Conservation (phyloP, 2,329 filamentous ascomycete species). For the Pseudogymnoascus sp. region DNA sequence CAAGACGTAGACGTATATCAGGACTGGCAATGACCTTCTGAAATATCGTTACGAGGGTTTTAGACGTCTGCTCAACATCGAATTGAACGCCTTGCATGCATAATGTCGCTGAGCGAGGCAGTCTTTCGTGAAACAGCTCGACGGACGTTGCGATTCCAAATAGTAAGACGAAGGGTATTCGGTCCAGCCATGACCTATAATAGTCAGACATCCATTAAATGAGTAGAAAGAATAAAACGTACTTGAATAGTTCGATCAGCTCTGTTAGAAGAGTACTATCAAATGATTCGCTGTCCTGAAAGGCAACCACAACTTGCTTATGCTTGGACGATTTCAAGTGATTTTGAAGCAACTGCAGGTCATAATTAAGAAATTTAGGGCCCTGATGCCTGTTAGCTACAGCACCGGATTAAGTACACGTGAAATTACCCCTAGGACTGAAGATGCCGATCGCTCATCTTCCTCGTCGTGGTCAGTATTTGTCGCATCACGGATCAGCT, state of each 20-base stretch:
- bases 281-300: conserved; percentile 78
- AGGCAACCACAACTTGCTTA: conserved; percentile 58
- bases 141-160: conserved; percentile 77
- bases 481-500: conserved; percentile 60
- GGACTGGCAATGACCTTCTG: conserved; percentile 51
- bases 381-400: conserved; percentile 34
- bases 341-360: conserved; percentile 60
- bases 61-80: conserved; percentile 64
- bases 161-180: conserved; percentile 67
- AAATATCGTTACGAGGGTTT: conserved; percentile 66
- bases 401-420: not conserved
- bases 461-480: conserved; percentile 47
- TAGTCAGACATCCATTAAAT: conserved; percentile 8
- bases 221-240: conserved; percentile 24
- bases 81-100: conserved; percentile 64
- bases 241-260: conserved; percentile 60
- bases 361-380: conserved; percentile 65
- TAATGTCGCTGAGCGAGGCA: conserved; percentile 60
- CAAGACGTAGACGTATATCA: conserved; percentile 51
- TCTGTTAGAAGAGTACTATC: conserved; percentile 65
- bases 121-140: conserved; percentile 66
- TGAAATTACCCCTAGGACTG: conserved; percentile 39
- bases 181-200: conserved; percentile 56
- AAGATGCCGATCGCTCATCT: conserved; percentile 34
- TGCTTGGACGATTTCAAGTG: conserved; percentile 46